Base-by-base conservation (phyloP, 2,329 filamentous ascomycete genomes). In the Cadophora malorum region DNA sequence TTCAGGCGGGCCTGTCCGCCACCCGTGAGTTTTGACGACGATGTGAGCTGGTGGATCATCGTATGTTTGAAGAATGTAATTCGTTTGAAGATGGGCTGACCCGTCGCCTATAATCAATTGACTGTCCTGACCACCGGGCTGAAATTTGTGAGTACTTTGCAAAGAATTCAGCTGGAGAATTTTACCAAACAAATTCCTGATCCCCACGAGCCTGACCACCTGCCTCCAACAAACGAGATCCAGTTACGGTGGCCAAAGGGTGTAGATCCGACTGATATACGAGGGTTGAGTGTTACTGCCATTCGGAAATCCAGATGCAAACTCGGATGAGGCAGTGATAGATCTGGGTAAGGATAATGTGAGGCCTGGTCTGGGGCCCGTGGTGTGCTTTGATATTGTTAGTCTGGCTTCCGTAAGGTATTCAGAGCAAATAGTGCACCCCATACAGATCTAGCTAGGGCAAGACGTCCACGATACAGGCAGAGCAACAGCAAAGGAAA, bases 261-360 rank as follows among this genome's bases (percentile, higher is more conserved):
- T 62, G 81, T 79, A 14, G 77, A 74, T 35, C 83, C 83, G 49
- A 84, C 79, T 25, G 79, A 79, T 12, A 83, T 79, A 38, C 80
- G 77, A 21, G 81, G 80, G 68, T 82, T 81, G 33, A 84, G 76
- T 21, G 76, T 78, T 16, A 85, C 83, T 50, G 81, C 81, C 74
- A 86, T 81, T 65, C 83, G 82, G 71, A 85, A 84, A 72, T 85
- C 83, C 56, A 84, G 83, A 62, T 79, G 80, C 61, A 84, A 79
- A 47, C 78, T 79, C 5, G 83, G 83, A 72, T 80, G 79, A 16
- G 83, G 83, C 62, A 85, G 80, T 4, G 78, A 78, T 41, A 84
- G 70, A 50, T 77, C 74, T 21, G 83, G 80, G 69, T 80, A 79
- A 12, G 75, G 74, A 67, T 73, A 75, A 31, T 67, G 35, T 21